Conservation (phyloP, 2,329 filamentous ascomycete species). For the Reticulascus tulasneorum region DNA sequence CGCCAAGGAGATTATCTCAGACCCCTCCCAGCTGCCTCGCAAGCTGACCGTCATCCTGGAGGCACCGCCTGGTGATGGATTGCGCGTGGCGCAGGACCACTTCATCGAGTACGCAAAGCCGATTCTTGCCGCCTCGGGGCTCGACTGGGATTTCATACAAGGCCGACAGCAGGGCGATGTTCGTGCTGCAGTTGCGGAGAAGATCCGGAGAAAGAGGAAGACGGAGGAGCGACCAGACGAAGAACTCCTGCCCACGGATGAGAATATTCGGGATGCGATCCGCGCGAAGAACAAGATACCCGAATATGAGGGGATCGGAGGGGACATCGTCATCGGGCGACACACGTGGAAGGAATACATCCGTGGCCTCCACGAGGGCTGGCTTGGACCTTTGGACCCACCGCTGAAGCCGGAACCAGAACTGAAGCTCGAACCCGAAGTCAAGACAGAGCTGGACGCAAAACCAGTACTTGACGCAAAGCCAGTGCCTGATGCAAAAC, state of each 20-base stretch:
- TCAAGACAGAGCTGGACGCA: slow-evolving; percentile 18
- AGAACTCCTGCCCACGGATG: slow-evolving; percentile 47
- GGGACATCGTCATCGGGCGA: slow-evolving; percentile 84
- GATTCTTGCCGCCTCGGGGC: slow-evolving; percentile 77
- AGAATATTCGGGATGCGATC: slow-evolving; percentile 58
- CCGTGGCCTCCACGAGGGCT: slow-evolving; percentile 89
- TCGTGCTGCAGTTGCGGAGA: slow-evolving; percentile 79
- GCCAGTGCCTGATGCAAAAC: neutral
- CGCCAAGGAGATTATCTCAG: slow-evolving; percentile 67
- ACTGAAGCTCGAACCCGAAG: slow-evolving; percentile 20
- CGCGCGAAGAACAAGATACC: slow-evolving; percentile 63
- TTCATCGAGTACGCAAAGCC: slow-evolving; percentile 97
- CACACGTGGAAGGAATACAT: slow-evolving; percentile 98
- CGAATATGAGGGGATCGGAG: slow-evolving; percentile 69
- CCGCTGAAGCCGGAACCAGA: slow-evolving; percentile 38
- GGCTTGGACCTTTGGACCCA: slow-evolving; percentile 78
- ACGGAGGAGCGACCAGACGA: slow-evolving; percentile 50
- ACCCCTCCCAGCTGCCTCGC: slow-evolving; percentile 68
- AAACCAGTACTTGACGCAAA: no score
- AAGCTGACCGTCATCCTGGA: slow-evolving; percentile 83
- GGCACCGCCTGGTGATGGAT: slow-evolving; percentile 79
- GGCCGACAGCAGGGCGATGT: slow-evolving; percentile 91
- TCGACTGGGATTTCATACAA: slow-evolving; percentile 96
- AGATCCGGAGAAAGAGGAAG: slow-evolving; percentile 68
- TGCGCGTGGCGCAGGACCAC: slow-evolving; percentile 84